These are phyloP conservation scores for Silene coronaria DNA, from an alignment of 179 eudicot species.

Conservation along the genomic window DNA sequence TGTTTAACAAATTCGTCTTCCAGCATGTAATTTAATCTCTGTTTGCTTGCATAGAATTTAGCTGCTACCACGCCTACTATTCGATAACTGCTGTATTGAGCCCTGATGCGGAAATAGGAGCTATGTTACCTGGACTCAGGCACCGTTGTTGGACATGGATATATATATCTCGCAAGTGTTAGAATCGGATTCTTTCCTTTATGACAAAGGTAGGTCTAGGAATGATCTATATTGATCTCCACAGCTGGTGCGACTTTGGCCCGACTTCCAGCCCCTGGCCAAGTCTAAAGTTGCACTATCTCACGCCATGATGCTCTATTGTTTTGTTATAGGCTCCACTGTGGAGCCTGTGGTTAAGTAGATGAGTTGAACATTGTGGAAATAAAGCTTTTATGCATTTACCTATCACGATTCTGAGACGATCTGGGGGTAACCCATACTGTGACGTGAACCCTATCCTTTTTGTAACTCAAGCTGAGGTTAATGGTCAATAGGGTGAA, in stretches of 20 bases:
- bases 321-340: too few species aligned
- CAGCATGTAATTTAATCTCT: not conserved
- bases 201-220: not conserved
- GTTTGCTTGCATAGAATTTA: not conserved
- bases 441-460: too few species aligned
- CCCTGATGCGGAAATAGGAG: not conserved
- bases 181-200: too few species aligned
- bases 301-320: too few species aligned
- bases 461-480: too few species aligned
- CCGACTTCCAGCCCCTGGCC: not conserved
- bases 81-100: not conserved
- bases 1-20: not conserved
- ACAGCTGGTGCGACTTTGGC: not conserved
- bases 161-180: too few species aligned
- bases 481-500: too few species aligned
- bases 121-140: not conserved
- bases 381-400: constrained; percentile 1
- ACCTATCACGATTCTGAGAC: not conserved
- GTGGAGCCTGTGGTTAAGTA: too few species aligned
- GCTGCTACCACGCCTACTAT: not conserved
- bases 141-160: not conserved
- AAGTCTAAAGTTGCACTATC: not conserved
- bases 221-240: not conserved
- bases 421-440: too few species aligned
- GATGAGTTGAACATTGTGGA: too few species aligned